Conservation (phyloP, 1,284 basidiomycete genomes). For the Serendipita sp. region DNA sequence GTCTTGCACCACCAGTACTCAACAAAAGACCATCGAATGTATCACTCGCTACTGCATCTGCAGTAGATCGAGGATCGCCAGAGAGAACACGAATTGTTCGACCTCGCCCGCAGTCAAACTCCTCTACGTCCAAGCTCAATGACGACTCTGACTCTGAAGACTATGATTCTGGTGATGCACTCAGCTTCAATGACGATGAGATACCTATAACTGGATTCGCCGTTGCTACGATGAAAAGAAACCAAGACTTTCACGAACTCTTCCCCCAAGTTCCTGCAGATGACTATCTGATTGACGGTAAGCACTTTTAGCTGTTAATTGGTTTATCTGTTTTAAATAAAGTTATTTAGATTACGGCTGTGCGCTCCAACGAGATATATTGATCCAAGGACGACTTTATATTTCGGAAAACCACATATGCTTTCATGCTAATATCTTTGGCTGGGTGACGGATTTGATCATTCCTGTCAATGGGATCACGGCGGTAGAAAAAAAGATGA, state of each 20-base stretch:
- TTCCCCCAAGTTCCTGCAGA: slow-evolving; percentile 85
- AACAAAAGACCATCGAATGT: slow-evolving; percentile 16
- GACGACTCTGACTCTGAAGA: slow-evolving; percentile 22
- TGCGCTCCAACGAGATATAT: slow-evolving; percentile 87
- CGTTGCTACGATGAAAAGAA: slow-evolving; percentile 88
- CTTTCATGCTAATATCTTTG: slow-evolving; percentile 98
- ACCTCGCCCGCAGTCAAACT: slow-evolving; percentile 21
- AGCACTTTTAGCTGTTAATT: slow-evolving; percentile 17
- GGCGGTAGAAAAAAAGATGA: slow-evolving; percentile 93
- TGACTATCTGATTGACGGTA: slow-evolving; percentile 96
- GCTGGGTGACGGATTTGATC: slow-evolving; percentile 91
- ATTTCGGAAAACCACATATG: slow-evolving; percentile 97
- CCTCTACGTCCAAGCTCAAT: slow-evolving; percentile 19
- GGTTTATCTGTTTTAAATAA: slow-evolving; percentile 8
- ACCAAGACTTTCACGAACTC: slow-evolving; percentile 89
- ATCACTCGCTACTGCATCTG: slow-evolving; percentile 13
- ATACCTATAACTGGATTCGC: slow-evolving; percentile 87
- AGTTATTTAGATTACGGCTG: slow-evolving; percentile 80
- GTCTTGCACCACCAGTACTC: slow-evolving; percentile 25
- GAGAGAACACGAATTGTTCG: slow-evolving; percentile 9
- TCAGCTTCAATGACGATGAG: slow-evolving; percentile 44
- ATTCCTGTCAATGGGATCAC: slow-evolving; percentile 87
- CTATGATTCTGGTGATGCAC: slow-evolving; percentile 28
- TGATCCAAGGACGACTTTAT: slow-evolving; percentile 91
- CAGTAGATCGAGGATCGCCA: slow-evolving; percentile 11